Conservation (phyloP, 1,284 basidiomycete species). For the Fomes fomentarius region DNA sequence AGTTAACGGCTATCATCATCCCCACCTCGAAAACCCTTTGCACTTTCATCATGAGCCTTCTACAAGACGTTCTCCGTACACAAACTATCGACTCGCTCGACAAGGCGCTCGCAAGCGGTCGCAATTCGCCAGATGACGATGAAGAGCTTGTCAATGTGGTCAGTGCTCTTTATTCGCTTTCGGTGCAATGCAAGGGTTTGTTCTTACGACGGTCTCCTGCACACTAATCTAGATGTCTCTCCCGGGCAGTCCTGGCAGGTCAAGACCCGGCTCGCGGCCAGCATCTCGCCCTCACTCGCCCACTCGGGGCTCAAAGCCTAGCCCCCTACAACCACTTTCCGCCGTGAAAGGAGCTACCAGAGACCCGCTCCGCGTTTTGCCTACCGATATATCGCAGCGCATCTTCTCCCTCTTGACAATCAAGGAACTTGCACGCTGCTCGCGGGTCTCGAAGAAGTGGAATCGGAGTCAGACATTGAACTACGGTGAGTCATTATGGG, state of each 20-base stretch:
- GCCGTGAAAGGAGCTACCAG: constrained; percentile 29
- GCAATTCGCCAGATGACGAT: constrained; percentile 57
- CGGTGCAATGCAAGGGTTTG: background rate
- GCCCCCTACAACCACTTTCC: constrained; percentile 42
- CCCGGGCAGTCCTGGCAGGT: constrained; percentile 43
- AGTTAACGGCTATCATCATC: constrained; percentile 22
- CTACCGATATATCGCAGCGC: constrained; percentile 79
- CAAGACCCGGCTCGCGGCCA: constrained; percentile 53
- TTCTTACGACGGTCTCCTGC: background rate
- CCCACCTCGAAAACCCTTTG: background rate
- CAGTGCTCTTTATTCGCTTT: constrained; percentile 39
- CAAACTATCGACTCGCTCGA: constrained; percentile 53
- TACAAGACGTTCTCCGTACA: constrained; percentile 73
- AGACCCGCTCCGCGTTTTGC: constrained; percentile 74
- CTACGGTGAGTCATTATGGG: constrained; percentile 63
- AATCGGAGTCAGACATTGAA: constrained; percentile 86
- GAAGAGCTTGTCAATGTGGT: constrained; percentile 80
- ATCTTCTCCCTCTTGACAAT: constrained; percentile 74
- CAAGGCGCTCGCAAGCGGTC: constrained; percentile 38
- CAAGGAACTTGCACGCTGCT: constrained; percentile 72
- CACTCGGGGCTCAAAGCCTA: constrained; percentile 48
- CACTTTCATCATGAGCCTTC: constrained; percentile 59
- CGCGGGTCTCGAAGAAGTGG: constrained; percentile 86
- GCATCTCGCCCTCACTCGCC: constrained; percentile 65
- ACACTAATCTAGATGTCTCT: constrained; percentile 55